A percentile compares a stretch with the other conserved stretches of the same genome.
Evolutionary conservation across 2,329 filamentous ascomycete species (phyloP).

Genomic region (Sporothrix pallida): DNA sequence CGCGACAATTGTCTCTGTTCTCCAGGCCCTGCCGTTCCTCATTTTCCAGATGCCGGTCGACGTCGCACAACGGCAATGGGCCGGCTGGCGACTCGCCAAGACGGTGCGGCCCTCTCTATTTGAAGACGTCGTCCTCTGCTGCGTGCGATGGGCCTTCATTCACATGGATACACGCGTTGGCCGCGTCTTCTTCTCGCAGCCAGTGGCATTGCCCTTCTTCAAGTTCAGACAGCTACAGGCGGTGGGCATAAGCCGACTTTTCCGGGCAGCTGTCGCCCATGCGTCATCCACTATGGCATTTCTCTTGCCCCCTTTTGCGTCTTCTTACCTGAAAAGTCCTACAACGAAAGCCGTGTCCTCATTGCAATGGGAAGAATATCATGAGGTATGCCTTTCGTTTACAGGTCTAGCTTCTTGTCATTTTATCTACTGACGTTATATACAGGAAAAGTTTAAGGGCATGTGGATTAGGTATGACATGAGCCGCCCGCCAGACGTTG

Average conservation of each 20-base stretch:
- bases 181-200: conserved; percentile 77
- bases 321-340: neutral
- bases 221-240: conserved; percentile 56
- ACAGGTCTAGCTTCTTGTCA: neutral
- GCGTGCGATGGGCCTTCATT: conserved; percentile 56
- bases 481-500: conserved; percentile 68
- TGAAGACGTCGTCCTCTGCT: conserved; percentile 1
- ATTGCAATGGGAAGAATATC: neutral
- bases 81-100: conserved; percentile 68
- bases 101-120: neutral
- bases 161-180: conserved; percentile 71
- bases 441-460: conserved; percentile 57
- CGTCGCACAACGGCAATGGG: conserved; percentile 51
- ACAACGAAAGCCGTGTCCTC: neutral
- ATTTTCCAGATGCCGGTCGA: conserved; percentile 13
- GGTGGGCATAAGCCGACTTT: neutral
- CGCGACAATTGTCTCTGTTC: neutral
- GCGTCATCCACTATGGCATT: neutral
- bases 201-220: conserved; percentile 71
- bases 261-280: neutral
- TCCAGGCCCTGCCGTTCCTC: conserved; percentile 18
- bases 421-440: conserved; percentile 47
- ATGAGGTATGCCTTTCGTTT: neutral
- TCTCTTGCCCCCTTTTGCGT: neutral
- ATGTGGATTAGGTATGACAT: conserved; percentile 72